Percentiles rank a stretch among this genome's conserved stretches.
These are phyloP conservation scores for Populus deltoides DNA, from an alignment of 345 rosid genomes.

Conservation along the genomic window DNA sequence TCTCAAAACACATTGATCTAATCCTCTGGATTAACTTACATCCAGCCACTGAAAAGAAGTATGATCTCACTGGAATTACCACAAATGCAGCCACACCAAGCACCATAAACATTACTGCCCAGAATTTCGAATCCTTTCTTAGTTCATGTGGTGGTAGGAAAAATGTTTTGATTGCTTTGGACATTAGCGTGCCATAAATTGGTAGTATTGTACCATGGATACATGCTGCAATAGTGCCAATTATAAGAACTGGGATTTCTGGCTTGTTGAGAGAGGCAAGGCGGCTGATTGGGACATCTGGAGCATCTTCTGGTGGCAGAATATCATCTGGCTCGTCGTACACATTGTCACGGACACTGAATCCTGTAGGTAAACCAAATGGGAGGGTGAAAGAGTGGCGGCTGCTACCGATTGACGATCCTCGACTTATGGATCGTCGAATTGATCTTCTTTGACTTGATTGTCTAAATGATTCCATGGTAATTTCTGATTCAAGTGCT, in stretches of 20 bases:
- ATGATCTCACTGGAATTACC: constrained; percentile 45
- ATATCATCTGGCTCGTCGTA: constrained; percentile 28
- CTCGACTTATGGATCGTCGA: constrained; percentile 17
- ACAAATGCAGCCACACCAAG: constrained; percentile 62
- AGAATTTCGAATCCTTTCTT: constrained; percentile 64
- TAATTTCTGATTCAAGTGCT: constrained; percentile 14
- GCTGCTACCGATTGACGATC: constrained; percentile 26
- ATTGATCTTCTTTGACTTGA: constrained; percentile 24
- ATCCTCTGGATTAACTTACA: constrained; percentile 64
- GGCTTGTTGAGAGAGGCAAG: constrained; percentile 42
- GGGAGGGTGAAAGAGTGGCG: constrained; percentile 52
- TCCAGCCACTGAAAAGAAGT: constrained; percentile 76
- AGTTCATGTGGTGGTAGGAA: constrained; percentile 55
- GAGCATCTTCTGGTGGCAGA: constrained; percentile 31
- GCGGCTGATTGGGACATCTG: constrained; percentile 33
- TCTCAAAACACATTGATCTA: constrained; percentile 76
- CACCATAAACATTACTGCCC: constrained; percentile 64
- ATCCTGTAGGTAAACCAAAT: constrained; percentile 54
- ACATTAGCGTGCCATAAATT: constrained; percentile 53
- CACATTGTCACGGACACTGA: constrained; percentile 28
- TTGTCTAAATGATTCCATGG: constrained; percentile 11
- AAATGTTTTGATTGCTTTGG: constrained; percentile 55
- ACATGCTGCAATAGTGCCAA: constrained; percentile 32
- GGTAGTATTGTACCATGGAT: constrained; percentile 52
- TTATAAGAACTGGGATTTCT: constrained; percentile 34